Percentiles rank a stretch among this genome's conserved stretches.
These are phyloP conservation scores for Epicoccum sorghinum DNA, from an alignment of 2,329 filamentous ascomycete genomes.

Conservation along the genomic window DNA sequence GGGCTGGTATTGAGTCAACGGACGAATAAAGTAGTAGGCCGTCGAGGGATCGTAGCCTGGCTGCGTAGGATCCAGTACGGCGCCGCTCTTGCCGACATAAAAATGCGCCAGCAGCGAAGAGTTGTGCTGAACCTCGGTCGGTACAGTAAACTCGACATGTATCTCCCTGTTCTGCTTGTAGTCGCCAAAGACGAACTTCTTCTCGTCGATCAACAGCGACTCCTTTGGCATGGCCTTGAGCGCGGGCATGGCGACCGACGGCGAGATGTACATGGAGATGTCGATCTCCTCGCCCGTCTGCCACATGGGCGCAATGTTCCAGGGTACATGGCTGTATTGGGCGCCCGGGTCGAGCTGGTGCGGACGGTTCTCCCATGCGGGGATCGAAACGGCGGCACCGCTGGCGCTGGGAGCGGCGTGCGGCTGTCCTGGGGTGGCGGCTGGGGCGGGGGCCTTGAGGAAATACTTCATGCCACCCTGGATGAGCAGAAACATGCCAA, in stretches of 20 bases:
- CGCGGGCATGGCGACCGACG: slow-evolving; percentile 71
- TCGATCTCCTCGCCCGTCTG: slow-evolving; percentile 78
- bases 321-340: slow-evolving; percentile 68
- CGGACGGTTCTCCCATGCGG: slow-evolving; percentile 45
- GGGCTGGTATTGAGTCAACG: slow-evolving; percentile 85
- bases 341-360: slow-evolving; percentile 58
- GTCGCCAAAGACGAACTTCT: slow-evolving; percentile 78
- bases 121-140: slow-evolving; percentile 82
- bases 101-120: slow-evolving; percentile 95
- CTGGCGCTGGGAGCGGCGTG: slow-evolving; percentile 20
- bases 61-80: slow-evolving; percentile 75
- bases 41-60: slow-evolving; percentile 73
- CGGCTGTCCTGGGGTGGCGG: slow-evolving; percentile 6
- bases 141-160: slow-evolving; percentile 78
- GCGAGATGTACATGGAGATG: slow-evolving; percentile 82
- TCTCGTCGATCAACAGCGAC: slow-evolving; percentile 78
- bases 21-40: slow-evolving; percentile 83
- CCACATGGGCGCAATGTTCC: slow-evolving; percentile 86
- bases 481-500: slow-evolving; percentile 64
- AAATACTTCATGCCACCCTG: slow-evolving; percentile 65
- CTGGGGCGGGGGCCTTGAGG: slow-evolving; percentile 40
- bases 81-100: slow-evolving; percentile 79
- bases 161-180: slow-evolving; percentile 78
- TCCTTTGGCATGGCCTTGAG: slow-evolving; percentile 70
- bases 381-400: slow-evolving; percentile 41